phyloP scores from a whole-genome alignment of 1,284 basidiomycete genomes.

The Uromyces viciae-fabae region DNA sequence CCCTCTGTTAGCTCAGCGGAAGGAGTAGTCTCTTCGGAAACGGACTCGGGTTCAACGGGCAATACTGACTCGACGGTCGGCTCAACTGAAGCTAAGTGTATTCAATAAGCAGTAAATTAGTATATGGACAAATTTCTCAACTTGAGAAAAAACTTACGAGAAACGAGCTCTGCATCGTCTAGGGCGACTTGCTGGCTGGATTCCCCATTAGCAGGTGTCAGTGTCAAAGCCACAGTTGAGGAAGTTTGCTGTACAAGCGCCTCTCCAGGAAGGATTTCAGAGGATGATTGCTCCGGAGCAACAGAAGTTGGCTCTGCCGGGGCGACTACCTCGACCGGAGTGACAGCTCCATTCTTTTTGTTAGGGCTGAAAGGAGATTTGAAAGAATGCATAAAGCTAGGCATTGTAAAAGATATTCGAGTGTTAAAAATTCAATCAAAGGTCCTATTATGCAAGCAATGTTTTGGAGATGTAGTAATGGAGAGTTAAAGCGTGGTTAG shows the following conservation, averaged over 20 bases:
- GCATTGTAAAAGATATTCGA: background rate
- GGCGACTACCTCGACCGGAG: background rate
- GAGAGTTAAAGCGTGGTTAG: too few relatives aligned
- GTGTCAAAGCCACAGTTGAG: constrained; percentile 24
- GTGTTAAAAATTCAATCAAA: too few relatives aligned
- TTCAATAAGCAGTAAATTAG: background rate
- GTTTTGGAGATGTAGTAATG: too few relatives aligned
- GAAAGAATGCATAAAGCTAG: constrained; percentile 14
- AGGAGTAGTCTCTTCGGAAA: background rate
- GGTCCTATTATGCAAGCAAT: too few relatives aligned
- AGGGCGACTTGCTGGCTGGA: background rate
- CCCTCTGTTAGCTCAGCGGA: background rate
- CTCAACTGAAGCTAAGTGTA: background rate
- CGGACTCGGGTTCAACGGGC: background rate
- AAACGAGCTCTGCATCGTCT: background rate
- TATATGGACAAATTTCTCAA: background rate
- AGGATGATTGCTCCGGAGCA: background rate
- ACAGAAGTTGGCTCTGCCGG: background rate
- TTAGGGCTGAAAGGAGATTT: constrained; percentile 32
- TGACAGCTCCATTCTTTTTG: background rate
- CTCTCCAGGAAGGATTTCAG: constrained; percentile 1
- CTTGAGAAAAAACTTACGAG: background rate
- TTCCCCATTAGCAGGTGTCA: background rate
- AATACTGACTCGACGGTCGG: background rate
- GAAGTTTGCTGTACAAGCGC: background rate